A percentile compares a stretch with the other conserved stretches of the same genome.
phyloP scores from a whole-genome alignment of 2,329 filamentous ascomycete genomes.

The Xylaria sp. region DNA sequence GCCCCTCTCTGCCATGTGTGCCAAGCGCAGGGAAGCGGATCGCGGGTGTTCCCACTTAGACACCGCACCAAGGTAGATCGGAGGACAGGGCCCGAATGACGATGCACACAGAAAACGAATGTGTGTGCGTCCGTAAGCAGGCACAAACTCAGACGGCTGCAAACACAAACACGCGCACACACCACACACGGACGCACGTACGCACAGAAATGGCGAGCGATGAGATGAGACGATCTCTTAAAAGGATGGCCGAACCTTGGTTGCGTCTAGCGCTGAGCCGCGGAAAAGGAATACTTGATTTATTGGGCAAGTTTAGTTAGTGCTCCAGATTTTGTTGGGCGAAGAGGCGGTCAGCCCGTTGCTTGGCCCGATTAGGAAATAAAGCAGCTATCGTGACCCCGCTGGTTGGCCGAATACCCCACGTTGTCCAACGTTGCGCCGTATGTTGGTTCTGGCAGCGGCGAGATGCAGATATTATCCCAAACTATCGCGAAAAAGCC shows the following conservation, averaged over 20 bases:
- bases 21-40: neutral
- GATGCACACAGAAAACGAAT: neutral
- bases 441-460: slow-evolving; percentile 8
- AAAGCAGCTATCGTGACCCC: slow-evolving; percentile 33
- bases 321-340: slow-evolving; percentile 25
- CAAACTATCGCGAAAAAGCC: slow-evolving; percentile 11
- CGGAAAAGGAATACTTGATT: slow-evolving; percentile 14
- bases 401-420: slow-evolving; percentile 25
- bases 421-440: slow-evolving; percentile 21
- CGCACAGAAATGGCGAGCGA: neutral
- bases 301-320: slow-evolving; percentile 19
- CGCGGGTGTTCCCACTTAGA: neutral
- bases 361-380: slow-evolving; percentile 26
- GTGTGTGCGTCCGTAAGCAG: no score
- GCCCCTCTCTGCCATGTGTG: slow-evolving; percentile 4
- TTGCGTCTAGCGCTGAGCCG: slow-evolving; percentile 9
- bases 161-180: no score
- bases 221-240: neutral
- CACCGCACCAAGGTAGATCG: neutral
- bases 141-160: no score
- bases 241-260: slow-evolving; percentile 9
- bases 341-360: slow-evolving; percentile 34
- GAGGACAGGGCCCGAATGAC: neutral
- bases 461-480: slow-evolving; percentile 5
- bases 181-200: no score